phyloP scores from a whole-genome alignment of 2,329 filamentous ascomycete species.

The Ceratocystiopsis minuta region DNA sequence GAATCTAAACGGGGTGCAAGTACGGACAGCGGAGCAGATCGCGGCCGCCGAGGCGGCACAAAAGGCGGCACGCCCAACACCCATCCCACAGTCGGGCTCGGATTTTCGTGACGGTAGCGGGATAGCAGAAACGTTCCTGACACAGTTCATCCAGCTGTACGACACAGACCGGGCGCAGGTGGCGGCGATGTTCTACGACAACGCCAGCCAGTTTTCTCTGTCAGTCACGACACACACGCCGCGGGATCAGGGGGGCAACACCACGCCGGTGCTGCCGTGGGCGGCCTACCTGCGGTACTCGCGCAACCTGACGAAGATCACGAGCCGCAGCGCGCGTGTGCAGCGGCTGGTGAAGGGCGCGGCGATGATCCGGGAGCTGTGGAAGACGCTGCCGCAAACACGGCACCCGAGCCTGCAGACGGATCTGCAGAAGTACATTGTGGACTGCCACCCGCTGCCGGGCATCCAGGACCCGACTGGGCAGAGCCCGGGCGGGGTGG shows the following conservation, averaged over 20 bases:
- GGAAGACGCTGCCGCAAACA: slow-evolving; percentile 53
- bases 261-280: slow-evolving; percentile 39
- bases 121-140: slow-evolving; percentile 59
- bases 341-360: slow-evolving; percentile 48
- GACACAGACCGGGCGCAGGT: slow-evolving; percentile 52
- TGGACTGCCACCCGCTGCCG: slow-evolving; percentile 62
- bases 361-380: slow-evolving; percentile 46
- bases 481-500: slow-evolving; percentile 46
- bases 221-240: slow-evolving; percentile 46
- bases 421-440: slow-evolving; percentile 55
- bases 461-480: slow-evolving; percentile 53
- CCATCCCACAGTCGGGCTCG: slow-evolving; percentile 44
- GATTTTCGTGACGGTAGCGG: slow-evolving; percentile 58
- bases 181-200: slow-evolving; percentile 54
- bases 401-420: slow-evolving; percentile 53
- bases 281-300: slow-evolving; percentile 59
- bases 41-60: slow-evolving; percentile 34
- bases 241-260: slow-evolving; percentile 22
- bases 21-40: slow-evolving; percentile 56
- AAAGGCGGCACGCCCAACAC: slow-evolving; percentile 22
- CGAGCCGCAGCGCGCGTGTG: slow-evolving; percentile 32
- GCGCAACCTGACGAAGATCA: slow-evolving; percentile 59
- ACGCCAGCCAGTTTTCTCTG: slow-evolving; percentile 55
- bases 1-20: slow-evolving; percentile 54
- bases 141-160: slow-evolving; percentile 55